These are phyloP conservation scores for Adansonia gregorii DNA, from an alignment of 441 rosid species.

Conservation along the genomic window DNA sequence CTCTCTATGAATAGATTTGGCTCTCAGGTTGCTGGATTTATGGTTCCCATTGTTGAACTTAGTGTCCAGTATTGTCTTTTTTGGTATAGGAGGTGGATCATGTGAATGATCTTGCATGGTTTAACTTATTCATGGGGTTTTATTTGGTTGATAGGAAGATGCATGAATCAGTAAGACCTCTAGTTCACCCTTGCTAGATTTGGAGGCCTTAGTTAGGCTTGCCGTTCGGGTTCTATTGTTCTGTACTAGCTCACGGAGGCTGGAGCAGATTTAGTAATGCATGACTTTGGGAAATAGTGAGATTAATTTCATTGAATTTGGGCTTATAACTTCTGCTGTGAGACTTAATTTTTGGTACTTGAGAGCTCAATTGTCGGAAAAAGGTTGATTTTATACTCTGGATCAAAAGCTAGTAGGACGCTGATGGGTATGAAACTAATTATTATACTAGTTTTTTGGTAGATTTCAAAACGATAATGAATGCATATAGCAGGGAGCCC, in stretches of 20 bases:
- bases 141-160: not conserved
- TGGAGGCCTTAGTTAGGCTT: conserved; percentile 15
- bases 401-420: conserved; percentile 6
- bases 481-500: not conserved
- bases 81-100: conserved; percentile 11
- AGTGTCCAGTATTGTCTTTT: not conserved
- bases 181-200: conserved; percentile 29
- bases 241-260: not conserved
- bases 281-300: not conserved
- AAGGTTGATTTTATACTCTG: not conserved
- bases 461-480: conserved; percentile 21
- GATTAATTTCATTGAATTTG: conserved; percentile 10
- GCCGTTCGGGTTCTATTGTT: not conserved
- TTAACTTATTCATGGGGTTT: not conserved
- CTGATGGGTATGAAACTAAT: conserved; percentile 12
- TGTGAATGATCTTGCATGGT: not conserved
- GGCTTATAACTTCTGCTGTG: not conserved
- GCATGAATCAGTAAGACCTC: not conserved
- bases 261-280: not conserved
- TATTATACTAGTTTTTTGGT: not conserved
- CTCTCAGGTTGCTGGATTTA: conserved; percentile 28
- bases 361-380: conserved; percentile 1
- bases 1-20: conserved; percentile 25
- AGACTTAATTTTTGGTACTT: not conserved
- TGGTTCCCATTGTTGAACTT: conserved; percentile 11